Conservation (phyloP, 352 stramenopile genomes). For the Pythium utonaiense region DNA sequence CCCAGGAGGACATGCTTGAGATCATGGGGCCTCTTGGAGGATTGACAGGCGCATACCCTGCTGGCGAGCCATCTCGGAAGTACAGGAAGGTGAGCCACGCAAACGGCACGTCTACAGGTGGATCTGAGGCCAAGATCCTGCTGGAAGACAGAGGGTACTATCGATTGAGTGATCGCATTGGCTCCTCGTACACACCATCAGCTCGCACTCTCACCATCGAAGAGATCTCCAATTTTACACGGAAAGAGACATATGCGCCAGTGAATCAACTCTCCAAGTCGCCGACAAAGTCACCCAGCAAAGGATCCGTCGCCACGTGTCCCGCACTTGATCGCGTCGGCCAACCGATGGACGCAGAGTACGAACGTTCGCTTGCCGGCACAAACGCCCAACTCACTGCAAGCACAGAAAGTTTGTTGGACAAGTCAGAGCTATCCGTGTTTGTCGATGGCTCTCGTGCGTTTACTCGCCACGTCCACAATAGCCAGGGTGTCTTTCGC, state of each 20-base stretch:
- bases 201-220: constrained; percentile 64
- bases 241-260: constrained; percentile 42
- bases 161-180: constrained; percentile 79
- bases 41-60: constrained; percentile 37
- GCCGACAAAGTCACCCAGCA: constrained; percentile 29
- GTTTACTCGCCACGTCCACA: constrained; percentile 62
- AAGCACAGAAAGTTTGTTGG: constrained; percentile 10
- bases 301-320: constrained; percentile 38
- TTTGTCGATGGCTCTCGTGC: constrained; percentile 51
- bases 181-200: constrained; percentile 66
- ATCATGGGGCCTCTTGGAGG: constrained; percentile 73
- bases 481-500: constrained; percentile 55
- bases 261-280: constrained; percentile 35
- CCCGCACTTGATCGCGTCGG: constrained; percentile 42
- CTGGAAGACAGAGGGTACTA: constrained; percentile 73
- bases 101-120: neutral
- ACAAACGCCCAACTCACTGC: neutral
- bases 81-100: constrained; percentile 24
- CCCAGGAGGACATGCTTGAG: constrained; percentile 46
- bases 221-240: constrained; percentile 63
- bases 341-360: constrained; percentile 8
- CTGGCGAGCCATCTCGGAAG: constrained; percentile 29
- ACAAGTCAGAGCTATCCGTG: constrained; percentile 36
- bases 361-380: neutral
- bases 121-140: constrained; percentile 11